These are phyloP conservation scores for Thinopyrum elongatum DNA, from an alignment of 176 grass and related monocot species.

Conservation along the genomic window DNA sequence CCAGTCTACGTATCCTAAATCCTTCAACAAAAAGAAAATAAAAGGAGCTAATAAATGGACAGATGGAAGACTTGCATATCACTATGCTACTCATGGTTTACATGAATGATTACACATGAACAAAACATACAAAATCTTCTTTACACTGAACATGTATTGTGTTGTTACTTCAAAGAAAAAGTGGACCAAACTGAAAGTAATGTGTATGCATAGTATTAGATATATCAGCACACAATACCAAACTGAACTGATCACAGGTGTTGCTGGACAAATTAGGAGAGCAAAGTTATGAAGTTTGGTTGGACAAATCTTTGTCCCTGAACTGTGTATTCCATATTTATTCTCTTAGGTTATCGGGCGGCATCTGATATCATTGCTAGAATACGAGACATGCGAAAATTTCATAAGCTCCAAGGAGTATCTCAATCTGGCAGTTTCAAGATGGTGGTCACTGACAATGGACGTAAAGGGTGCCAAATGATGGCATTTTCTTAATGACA, in stretches of 20 bases:
- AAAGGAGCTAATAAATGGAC: not conserved
- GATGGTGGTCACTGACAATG: not conserved
- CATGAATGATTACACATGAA: not conserved
- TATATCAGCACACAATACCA: not conserved
- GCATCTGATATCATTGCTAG: constrained; percentile 26
- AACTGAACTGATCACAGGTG: not conserved
- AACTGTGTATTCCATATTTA: constrained; percentile 12
- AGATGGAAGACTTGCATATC: too few species aligned
- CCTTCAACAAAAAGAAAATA: constrained; percentile 12
- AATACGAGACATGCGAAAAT: not conserved
- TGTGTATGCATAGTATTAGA: not conserved
- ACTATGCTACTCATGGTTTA: not conserved
- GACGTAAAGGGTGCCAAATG: not conserved
- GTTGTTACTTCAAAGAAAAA: not conserved
- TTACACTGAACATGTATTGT: not conserved
- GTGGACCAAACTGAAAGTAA: not conserved
- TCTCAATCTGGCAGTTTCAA: constrained; percentile 8
- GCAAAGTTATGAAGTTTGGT: not conserved
- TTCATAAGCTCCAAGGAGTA: constrained; percentile 8
- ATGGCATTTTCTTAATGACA: constrained; percentile 6
- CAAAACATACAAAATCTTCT: not conserved
- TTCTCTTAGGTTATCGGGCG: not conserved
- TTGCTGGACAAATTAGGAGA: not conserved
- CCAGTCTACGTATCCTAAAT: not conserved
- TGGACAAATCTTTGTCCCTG: not conserved